A percentile compares a stretch with the other conserved stretches of the same genome.
Conservation (phyloP, 768 basidiomycete genomes). For the Lentinula guzmanii region DNA sequence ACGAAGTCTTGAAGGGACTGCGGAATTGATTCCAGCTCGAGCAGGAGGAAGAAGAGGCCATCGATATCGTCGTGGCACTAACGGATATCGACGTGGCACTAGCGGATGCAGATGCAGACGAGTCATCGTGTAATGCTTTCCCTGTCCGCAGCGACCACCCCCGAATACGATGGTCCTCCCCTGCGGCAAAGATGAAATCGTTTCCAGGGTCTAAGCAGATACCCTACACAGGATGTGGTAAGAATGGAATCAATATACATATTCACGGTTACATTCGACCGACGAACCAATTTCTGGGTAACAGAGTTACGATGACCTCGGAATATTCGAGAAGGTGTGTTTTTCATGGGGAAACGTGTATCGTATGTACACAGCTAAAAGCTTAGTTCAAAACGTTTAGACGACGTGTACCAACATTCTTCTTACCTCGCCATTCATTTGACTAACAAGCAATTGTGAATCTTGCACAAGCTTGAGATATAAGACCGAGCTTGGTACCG, state of each 20-base stretch:
- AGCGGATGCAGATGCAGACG: conserved; percentile 7
- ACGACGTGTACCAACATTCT: background rate
- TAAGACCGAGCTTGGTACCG: conserved; percentile 40
- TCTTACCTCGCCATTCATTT: conserved; percentile 56
- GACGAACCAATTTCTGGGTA: conserved; percentile 44
- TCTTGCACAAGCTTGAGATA: conserved; percentile 46
- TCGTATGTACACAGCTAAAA: conserved; percentile 52
- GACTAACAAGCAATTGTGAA: conserved; percentile 48
- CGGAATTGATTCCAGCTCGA: background rate
- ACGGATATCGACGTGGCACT: background rate
- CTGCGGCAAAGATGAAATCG: conserved; percentile 62
- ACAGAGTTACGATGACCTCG: conserved; percentile 55
- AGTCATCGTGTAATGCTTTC: conserved; percentile 23
- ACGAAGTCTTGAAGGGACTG: conserved; percentile 28
- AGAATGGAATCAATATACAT: conserved; percentile 2
- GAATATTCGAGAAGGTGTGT: conserved; percentile 40
- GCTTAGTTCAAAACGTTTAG: conserved; percentile 17
- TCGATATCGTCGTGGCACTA: background rate
- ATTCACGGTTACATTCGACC: background rate
- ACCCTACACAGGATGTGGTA: conserved; percentile 38
- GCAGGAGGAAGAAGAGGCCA: background rate
- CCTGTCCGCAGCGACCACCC: conserved; percentile 66
- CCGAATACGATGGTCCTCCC: conserved; percentile 58
- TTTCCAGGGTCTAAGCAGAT: conserved; percentile 51
- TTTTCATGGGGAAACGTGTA: conserved; percentile 44